These are phyloP conservation scores for Capsicum baccatum DNA, from an alignment of 257 asterid genomes.

Conservation along the genomic window DNA sequence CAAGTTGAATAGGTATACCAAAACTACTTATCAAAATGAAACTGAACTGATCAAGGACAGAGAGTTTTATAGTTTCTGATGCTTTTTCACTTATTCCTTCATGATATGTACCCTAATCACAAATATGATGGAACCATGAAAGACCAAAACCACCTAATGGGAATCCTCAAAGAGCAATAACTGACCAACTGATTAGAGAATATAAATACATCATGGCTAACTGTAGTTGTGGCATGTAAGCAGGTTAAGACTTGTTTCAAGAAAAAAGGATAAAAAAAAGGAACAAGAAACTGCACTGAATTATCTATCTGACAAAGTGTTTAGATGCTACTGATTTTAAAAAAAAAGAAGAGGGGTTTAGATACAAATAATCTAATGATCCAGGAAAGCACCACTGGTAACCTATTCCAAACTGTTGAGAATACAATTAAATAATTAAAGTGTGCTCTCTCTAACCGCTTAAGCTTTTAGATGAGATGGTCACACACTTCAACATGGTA, in stretches of 20 bases:
- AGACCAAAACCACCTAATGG: neutral
- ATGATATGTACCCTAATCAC: neutral
- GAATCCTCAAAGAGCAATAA: constrained; percentile 23
- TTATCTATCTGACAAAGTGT: neutral
- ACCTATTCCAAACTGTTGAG: neutral
- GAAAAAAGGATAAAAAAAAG: neutral
- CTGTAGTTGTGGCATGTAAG: constrained; percentile 19
- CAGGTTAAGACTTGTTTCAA: constrained; percentile 13
- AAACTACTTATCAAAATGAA: neutral
- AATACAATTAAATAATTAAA: too few species aligned
- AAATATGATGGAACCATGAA: neutral
- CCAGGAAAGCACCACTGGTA: neutral
- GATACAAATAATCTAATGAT: constrained; percentile 5
- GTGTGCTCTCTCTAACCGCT: too few species aligned
- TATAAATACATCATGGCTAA: neutral
- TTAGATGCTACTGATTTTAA: neutral
- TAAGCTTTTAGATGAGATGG: too few species aligned
- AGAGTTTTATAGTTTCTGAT: neutral
- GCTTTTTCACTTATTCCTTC: constrained; percentile 19
- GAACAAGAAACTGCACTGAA: constrained; percentile 17
- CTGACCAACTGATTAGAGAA: constrained; percentile 7
- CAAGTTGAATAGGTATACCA: neutral
- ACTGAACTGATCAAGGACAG: neutral
- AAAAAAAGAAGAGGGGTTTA: neutral
- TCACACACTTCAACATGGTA: too few species aligned